These are phyloP conservation scores for Candida freyschussii DNA, from an alignment of 1,139 yeast genomes.

Conservation along the genomic window DNA sequence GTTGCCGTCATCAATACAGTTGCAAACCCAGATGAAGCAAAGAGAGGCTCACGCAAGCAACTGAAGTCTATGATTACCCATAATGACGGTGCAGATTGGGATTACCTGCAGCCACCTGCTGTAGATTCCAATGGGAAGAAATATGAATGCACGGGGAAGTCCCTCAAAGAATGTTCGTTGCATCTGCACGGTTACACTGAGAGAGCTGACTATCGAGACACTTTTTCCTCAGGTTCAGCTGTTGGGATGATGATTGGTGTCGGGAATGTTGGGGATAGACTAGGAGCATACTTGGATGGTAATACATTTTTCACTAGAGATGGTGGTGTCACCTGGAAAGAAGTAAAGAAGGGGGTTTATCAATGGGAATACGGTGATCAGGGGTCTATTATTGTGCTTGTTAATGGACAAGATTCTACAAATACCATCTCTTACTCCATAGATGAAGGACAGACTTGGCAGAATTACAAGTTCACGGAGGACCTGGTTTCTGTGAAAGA, in stretches of 20 bases:
- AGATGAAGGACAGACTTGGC: conserved; percentile 81
- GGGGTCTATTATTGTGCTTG: conserved; percentile 82
- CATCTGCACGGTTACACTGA: conserved; percentile 91
- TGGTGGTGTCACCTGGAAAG: conserved; percentile 89
- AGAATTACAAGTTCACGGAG: conserved; percentile 57
- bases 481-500: conserved; percentile 57
- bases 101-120: conserved; percentile 62
- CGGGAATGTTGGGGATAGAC: conserved; percentile 78
- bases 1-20: conserved; percentile 73
- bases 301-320: conserved; percentile 76
- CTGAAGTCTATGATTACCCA: conserved; percentile 74
- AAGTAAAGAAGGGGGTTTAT: conserved; percentile 64
- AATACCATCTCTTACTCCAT: conserved; percentile 59
- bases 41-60: conserved; percentile 42
- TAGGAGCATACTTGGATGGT: conserved; percentile 48
- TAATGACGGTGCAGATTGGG: conserved; percentile 95
- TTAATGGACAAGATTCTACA: conserved; percentile 54
- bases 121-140: conserved; percentile 58
- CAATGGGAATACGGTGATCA: conserved; percentile 98
- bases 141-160: conserved; percentile 52
- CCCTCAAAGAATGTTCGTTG: conserved; percentile 63
- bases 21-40: conserved; percentile 42
- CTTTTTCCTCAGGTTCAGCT: conserved; percentile 86
- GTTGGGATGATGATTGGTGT: conserved; percentile 82
- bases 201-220: conserved; percentile 75